Evolutionary conservation across 2,329 filamentous ascomycete species (phyloP).

Genomic region (Fusarium coicis): DNA sequence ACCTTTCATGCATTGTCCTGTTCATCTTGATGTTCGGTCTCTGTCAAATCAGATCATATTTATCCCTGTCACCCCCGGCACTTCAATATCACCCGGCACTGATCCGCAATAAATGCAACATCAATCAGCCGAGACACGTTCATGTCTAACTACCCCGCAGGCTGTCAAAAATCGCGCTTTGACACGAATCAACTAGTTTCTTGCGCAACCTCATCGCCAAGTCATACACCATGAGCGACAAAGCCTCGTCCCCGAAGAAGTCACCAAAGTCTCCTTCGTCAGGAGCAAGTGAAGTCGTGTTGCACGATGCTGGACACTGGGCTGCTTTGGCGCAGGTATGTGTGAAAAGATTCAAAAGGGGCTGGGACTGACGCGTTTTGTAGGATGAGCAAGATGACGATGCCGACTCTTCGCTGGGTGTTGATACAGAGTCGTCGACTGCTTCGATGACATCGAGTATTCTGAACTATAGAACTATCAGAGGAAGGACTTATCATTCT

Average conservation of each 20-base stretch:
- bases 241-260: background rate
- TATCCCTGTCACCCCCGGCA: background rate
- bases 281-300: background rate
- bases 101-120: background rate
- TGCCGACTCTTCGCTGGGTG: background rate
- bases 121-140: background rate
- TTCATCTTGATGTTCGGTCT: background rate
- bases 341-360: accelerated
- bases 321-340: background rate
- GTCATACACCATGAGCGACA: background rate
- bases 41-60: background rate
- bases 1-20: background rate
- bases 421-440: background rate
- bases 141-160: background rate
- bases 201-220: background rate
- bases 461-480: background rate
- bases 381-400: background rate
- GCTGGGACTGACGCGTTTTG: background rate
- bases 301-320: slow-evolving; percentile 15
- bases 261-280: slow-evolving; percentile 8
- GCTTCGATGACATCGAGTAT: slow-evolving; percentile 3
- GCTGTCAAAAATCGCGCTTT: background rate
- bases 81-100: no score
- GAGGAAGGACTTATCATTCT: background rate
- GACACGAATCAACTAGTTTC: background rate